phyloP scores from a whole-genome alignment of 108 stramenopile genomes.

The Fragilaria crotonensis region DNA sequence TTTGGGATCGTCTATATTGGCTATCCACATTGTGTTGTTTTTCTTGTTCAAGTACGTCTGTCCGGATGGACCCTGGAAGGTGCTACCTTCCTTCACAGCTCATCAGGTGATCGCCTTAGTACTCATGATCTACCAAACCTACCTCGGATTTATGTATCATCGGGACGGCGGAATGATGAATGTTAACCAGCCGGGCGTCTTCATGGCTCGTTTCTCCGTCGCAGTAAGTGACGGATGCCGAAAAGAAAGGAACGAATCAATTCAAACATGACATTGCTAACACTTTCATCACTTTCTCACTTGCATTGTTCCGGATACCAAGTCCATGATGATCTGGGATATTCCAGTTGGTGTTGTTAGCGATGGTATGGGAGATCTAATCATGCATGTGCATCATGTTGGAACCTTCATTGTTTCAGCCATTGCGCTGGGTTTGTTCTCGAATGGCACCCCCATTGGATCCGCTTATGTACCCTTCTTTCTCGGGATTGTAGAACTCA shows the following conservation, averaged over 20 bases:
- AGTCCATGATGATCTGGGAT: slow-evolving; percentile 48
- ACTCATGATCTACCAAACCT: slow-evolving; percentile 41
- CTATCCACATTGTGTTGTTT: neutral
- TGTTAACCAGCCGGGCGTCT: slow-evolving; percentile 5
- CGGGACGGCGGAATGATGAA: slow-evolving; percentile 14
- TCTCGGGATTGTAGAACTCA: slow-evolving; percentile 63
- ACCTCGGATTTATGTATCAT: slow-evolving; percentile 28
- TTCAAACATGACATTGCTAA: too few relatives aligned
- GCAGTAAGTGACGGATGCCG: neutral
- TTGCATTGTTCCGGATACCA: too few relatives aligned
- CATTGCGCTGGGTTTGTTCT: slow-evolving; percentile 31
- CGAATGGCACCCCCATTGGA: slow-evolving; percentile 21
- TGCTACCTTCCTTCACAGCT: slow-evolving; percentile 42
- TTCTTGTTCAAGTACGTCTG: slow-evolving; percentile 2
- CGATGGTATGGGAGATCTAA: slow-evolving; percentile 24
- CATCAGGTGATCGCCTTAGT: slow-evolving; percentile 46
- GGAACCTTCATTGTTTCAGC: slow-evolving; percentile 47
- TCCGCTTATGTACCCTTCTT: slow-evolving; percentile 55
- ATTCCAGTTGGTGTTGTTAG: slow-evolving; percentile 28
- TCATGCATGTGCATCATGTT: slow-evolving; percentile 52
- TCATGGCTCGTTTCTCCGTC: slow-evolving; percentile 9
- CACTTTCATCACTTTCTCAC: too few relatives aligned
- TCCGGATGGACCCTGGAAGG: slow-evolving; percentile 42
- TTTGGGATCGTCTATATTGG: neutral
- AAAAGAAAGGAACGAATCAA: too few relatives aligned